These are phyloP conservation scores for Suhomyces pyralidae DNA, from an alignment of 805 yeast genomes.

Conservation along the genomic window DNA sequence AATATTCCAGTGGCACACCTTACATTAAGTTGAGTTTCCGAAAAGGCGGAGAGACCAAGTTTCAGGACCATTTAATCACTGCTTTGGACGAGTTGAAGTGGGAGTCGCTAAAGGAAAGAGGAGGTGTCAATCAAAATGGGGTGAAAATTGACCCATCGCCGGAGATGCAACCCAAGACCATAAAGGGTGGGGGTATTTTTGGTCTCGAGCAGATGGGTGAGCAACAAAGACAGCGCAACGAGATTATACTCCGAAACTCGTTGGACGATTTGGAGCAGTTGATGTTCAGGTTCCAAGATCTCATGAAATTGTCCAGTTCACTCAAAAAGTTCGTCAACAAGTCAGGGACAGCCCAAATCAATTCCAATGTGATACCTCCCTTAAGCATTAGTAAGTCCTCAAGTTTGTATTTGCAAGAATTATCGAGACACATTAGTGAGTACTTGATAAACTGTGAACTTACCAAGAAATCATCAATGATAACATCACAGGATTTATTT, in stretches of 20 bases:
- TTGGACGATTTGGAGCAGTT: conserved; percentile 73
- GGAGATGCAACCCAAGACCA: conserved; percentile 1
- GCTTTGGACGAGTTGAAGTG: conserved; percentile 50
- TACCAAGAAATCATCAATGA: conserved; percentile 33
- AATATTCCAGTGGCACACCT: conserved; percentile 29
- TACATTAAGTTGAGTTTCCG: conserved; percentile 73
- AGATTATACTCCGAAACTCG: conserved; percentile 61
- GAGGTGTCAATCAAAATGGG: conserved; percentile 37
- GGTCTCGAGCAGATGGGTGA: conserved; percentile 62
- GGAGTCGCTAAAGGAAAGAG: conserved; percentile 36
- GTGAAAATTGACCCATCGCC: conserved; percentile 18
- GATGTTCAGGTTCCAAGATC: conserved; percentile 74
- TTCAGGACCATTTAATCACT: conserved; percentile 40
- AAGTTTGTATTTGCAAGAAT: conserved; percentile 53
- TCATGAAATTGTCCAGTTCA: conserved; percentile 55
- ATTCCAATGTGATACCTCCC: conserved; percentile 21
- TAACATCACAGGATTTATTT: conserved; percentile 40
- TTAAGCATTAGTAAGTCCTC: conserved; percentile 35
- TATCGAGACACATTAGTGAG: conserved; percentile 78
- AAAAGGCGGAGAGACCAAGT: conserved; percentile 61
- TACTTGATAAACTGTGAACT: conserved; percentile 44
- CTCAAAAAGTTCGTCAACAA: conserved; percentile 21
- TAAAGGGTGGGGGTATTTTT: conserved; percentile 56
- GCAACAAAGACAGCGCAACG: conserved; percentile 53
- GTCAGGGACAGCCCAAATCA: not conserved